Percentiles rank a stretch among this genome's conserved stretches.
phyloP scores from a whole-genome alignment of 2,329 filamentous ascomycete genomes.

The Microthyrium microscopicum region DNA sequence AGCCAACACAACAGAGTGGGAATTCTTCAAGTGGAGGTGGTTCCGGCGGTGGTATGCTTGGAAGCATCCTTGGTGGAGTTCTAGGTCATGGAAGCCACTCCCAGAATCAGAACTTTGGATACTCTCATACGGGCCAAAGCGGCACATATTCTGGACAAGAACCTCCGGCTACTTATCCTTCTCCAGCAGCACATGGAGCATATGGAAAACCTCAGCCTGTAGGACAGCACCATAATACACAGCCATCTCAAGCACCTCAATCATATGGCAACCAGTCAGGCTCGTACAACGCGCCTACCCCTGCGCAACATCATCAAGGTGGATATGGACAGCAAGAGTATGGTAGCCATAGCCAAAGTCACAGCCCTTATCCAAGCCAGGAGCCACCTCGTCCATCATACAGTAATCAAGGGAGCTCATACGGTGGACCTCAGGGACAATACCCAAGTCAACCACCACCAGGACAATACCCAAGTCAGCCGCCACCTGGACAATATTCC shows the following conservation, averaged over 20 bases:
- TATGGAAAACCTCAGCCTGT: neutral
- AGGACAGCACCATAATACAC: conserved; percentile 2
- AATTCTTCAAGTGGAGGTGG: conserved; percentile 5
- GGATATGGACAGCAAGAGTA: conserved; percentile 1
- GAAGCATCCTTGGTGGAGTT: conserved; percentile 4
- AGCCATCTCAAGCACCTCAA: conserved; percentile 1
- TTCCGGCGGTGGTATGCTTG: conserved; percentile 7
- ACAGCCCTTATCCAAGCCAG: neutral
- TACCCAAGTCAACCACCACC: neutral
- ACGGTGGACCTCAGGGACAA: neutral
- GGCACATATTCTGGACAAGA: conserved; percentile 21
- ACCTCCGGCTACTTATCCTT: conserved; percentile 19
- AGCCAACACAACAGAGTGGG: conserved; percentile 7
- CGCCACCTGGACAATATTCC: neutral
- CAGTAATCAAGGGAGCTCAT: neutral
- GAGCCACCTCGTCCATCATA: neutral
- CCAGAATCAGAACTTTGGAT: conserved; percentile 17
- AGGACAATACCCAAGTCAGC: conserved; percentile 1
- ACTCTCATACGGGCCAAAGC: conserved; percentile 15
- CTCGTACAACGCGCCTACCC: conserved; percentile 3
- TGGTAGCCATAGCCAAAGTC: neutral
- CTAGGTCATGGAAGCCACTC: conserved; percentile 8
- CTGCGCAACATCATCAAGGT: conserved; percentile 4
- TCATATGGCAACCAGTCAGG: conserved; percentile 2
- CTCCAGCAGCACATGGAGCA: conserved; percentile 8